Evolutionary conservation across 169 alveolate genomes (phyloP), one percentile per base, ranked within the genome.

Genomic region (Plasmodium knowlesi): DNA sequence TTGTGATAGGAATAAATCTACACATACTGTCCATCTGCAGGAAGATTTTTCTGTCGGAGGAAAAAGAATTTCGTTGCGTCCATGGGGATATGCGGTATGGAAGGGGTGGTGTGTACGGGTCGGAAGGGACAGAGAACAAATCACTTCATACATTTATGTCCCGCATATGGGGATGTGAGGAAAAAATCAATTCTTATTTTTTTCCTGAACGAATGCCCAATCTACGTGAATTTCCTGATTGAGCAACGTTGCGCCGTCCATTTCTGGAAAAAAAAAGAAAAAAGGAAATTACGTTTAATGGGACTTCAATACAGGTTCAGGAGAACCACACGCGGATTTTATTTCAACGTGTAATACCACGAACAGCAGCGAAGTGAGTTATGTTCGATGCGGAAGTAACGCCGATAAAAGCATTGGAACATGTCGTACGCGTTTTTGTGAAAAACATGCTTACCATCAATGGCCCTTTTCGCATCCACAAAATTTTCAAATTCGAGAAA

Each of bases 391-490:
- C 12, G 74, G 28, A 57, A 57, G 28, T n/a, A 16, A 34, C 81
- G 50, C 57, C 57, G n/a, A 46, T 46, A 46, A 46, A 46, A 46
- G 61, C 61, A 14, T 50, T 50, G 25, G 6, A 1, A 50, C 8
- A 16, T 16, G 22, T 50, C 22, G 22, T 12, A 8, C 61, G 61
- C 22, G 22, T 50, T 14, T 9, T 50, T 50, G 61, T 50, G 61
- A 67, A 67, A 2, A 67, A 19, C 4, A 8, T 30, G n/a, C 97
- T 25, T 81, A 96, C 98, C 93, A 43, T 96, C 95, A 50, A 98
- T 94, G 25, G 98, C 99, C 71, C 92, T 96, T 72, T 96, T 86
- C 9, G 99, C 99, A 50, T 97, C 98, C 34, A 92, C 88, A 81
- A 94, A 92, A 37, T 95, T 94, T 78, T 95, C 97, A 92, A 83